phyloP scores from a whole-genome alignment of 2,329 filamentous ascomycete genomes.

The Didymosphaeria variabile region DNA sequence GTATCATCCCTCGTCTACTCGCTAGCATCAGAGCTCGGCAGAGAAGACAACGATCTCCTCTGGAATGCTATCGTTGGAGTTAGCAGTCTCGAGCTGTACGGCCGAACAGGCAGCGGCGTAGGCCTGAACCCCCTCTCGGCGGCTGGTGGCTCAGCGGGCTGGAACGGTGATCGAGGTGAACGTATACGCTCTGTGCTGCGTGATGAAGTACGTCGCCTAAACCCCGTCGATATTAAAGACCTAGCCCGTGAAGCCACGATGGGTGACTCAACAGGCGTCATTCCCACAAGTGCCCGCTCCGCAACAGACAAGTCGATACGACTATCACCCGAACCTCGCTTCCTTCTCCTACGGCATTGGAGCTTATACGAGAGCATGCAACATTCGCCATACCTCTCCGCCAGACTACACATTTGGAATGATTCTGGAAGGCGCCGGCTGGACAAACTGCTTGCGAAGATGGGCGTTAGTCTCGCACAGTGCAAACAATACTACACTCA shows the following conservation, averaged over 20 bases:
- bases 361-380: constrained; percentile 98
- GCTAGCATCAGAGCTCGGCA: constrained; percentile 90
- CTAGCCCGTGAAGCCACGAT: constrained; percentile 67
- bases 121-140: constrained; percentile 67
- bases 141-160: constrained; percentile 69
- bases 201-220: constrained; percentile 92
- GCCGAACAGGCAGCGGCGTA: constrained; percentile 82
- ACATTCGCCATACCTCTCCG: constrained; percentile 93
- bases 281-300: constrained; percentile 86
- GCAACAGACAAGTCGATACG: constrained; percentile 93
- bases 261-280: constrained; percentile 78
- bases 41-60: constrained; percentile 94
- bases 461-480: constrained; percentile 93
- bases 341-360: constrained; percentile 94
- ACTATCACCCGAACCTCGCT: constrained; percentile 90
- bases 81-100: constrained; percentile 91
- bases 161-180: constrained; percentile 83
- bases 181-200: constrained; percentile 85
- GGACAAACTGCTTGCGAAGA: constrained; percentile 95
- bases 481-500: constrained; percentile 96
- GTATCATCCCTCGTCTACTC: constrained; percentile 95
- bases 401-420: constrained; percentile 92
- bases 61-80: constrained; percentile 96
- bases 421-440: constrained; percentile 87
- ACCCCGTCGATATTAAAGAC: constrained; percentile 74